Conservation (phyloP, 768 basidiomycete genomes). For the Termitomyces sp. region DNA sequence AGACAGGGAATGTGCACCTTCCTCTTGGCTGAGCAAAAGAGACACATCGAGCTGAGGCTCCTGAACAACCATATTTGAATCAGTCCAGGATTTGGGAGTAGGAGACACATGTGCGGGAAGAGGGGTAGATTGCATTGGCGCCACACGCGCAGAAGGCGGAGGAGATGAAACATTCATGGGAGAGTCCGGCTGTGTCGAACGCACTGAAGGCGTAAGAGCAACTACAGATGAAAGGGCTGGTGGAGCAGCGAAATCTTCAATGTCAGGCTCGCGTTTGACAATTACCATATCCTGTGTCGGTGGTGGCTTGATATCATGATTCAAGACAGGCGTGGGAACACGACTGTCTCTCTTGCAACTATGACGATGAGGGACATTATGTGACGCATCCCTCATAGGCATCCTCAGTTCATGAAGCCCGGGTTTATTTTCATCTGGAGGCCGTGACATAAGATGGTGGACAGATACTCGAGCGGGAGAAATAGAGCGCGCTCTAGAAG, state of each 20-base stretch:
- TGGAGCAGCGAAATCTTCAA: background rate
- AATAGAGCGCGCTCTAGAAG: background rate
- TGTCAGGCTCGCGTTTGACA: constrained; percentile 8
- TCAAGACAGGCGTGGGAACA: background rate
- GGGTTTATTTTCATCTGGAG: constrained; percentile 1
- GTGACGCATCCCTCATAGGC: background rate
- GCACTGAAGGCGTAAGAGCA: background rate
- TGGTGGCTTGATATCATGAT: background rate
- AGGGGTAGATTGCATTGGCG: background rate
- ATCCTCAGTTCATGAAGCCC: background rate
- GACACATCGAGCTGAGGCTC: background rate
- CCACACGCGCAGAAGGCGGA: background rate
- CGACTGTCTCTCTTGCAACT: background rate
- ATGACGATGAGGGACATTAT: background rate
- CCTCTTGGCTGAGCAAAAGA: background rate
- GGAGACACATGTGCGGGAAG: background rate
- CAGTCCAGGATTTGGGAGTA: background rate
- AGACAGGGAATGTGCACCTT: background rate
- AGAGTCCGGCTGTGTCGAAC: background rate
- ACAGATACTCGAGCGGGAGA: background rate
- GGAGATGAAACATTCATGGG: background rate
- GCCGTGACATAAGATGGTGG: background rate
- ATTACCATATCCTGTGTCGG: background rate
- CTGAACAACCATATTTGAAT: background rate
- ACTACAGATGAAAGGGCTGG: background rate